Evolutionary conservation across 495 filamentous ascomycete species (phyloP).

Genomic region (Pyrenula massariospora): DNA sequence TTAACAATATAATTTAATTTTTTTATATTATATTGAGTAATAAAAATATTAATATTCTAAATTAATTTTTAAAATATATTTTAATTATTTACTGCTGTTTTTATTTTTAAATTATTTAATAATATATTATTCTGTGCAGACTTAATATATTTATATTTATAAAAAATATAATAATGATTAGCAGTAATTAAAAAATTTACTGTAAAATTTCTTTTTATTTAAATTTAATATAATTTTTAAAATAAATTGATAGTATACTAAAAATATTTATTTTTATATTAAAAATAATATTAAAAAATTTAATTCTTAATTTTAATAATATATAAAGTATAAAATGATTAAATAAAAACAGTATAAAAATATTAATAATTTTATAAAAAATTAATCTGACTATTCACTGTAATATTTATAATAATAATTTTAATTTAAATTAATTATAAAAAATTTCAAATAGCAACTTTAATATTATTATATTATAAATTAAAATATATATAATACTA

Average conservation of each 20-base stretch:
- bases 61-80: constrained; percentile 1
- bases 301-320: not conserved
- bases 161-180: too few relatives aligned
- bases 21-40: not conserved
- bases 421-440: not conserved
- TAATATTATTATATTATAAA: too few relatives aligned
- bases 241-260: not conserved
- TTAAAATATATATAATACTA: too few relatives aligned
- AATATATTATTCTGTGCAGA: not conserved
- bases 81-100: not conserved
- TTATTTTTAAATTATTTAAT: not conserved
- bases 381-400: not conserved
- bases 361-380: not conserved
- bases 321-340: not conserved
- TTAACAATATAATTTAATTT: not conserved
- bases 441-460: too few relatives aligned
- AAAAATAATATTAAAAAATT: not conserved
- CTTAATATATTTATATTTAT: too few relatives aligned
- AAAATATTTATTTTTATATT: not conserved
- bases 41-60: not conserved
- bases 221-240: not conserved
- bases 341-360: not conserved
- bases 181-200: too few relatives aligned
- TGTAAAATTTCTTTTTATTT: not conserved
- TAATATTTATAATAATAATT: not conserved